These are phyloP conservation scores for Fusarium siculi DNA, from an alignment of 2,329 filamentous ascomycete genomes.

Conservation along the genomic window DNA sequence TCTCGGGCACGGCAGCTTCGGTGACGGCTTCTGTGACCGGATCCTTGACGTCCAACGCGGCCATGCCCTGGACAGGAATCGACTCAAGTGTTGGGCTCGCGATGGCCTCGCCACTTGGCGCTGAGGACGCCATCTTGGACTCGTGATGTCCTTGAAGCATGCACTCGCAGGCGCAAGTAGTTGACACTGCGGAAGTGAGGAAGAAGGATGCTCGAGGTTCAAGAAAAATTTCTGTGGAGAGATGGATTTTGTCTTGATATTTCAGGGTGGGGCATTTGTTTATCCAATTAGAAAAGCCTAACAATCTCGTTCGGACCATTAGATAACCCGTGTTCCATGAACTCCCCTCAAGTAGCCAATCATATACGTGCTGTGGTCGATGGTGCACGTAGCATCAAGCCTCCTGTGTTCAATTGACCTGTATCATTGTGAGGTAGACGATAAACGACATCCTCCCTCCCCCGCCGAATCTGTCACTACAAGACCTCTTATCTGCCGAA, in stretches of 20 bases:
- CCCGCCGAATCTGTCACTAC: background rate
- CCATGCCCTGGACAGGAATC: conserved; percentile 39
- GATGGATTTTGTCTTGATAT: conserved; percentile 39
- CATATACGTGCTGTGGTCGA: conserved; percentile 4
- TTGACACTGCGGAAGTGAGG: conserved; percentile 31
- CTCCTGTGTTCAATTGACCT: conserved; percentile 35
- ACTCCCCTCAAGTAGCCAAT: conserved; percentile 31
- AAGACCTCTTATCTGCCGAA: background rate
- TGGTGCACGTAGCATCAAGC: conserved; percentile 27
- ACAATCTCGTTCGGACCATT: background rate
- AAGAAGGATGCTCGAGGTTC: conserved; percentile 30
- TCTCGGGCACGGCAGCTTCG: conserved; percentile 23
- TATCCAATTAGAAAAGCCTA: background rate
- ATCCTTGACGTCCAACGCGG: conserved; percentile 43
- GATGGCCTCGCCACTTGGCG: conserved; percentile 39
- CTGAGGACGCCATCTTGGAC: conserved; percentile 40
- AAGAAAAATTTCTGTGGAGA: conserved; percentile 38
- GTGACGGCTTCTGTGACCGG: conserved; percentile 31
- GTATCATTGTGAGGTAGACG: conserved; percentile 20
- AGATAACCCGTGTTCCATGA: background rate
- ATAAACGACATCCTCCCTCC: conserved; percentile 2
- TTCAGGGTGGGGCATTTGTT: conserved; percentile 6
- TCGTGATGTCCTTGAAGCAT: conserved; percentile 32
- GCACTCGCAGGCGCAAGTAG: conserved; percentile 38
- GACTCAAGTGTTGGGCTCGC: conserved; percentile 30